Base-by-base conservation (phyloP, 768 basidiomycete genomes). In the Naganishia kalamii region DNA sequence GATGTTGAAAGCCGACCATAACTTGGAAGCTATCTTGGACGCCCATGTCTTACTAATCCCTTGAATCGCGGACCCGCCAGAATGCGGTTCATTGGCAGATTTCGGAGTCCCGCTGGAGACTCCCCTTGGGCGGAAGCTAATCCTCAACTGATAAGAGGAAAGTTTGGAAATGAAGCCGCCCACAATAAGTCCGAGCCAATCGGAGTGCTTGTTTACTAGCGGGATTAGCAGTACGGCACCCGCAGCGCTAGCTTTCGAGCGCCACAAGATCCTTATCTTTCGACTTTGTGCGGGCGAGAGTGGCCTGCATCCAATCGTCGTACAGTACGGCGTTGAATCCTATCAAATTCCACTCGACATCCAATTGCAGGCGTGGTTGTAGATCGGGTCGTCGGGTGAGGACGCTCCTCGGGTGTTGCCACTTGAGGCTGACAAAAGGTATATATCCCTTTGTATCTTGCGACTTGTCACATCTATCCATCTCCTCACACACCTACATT, bases 151-250 rank as follows among this genome's bases (percentile, higher is more conserved):
- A 37, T 35, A 52, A 52, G 33, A 21, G 11, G 51, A 52, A 32
- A 32, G n/a, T 1, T 13, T 6, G 8, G 46, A 50, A 50, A 25
- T 8, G 21, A 23, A 50, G 21, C 12, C 21, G 5, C 13, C 23
- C 54, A 25, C n/a, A 57, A 35, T 40, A 57, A 57, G 35, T 7
- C 54, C 54, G 54, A 37, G n/a, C 54, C 54, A 57, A 57, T 57
- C 54, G 40, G 11, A 44, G 5, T n/a, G 19, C 12, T 40, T 6
- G 12, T n/a, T 44, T n/a, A 11, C n/a, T n/a, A n/a, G n/a, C n/a
- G n/a, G n/a, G n/a, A n/a, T n/a, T n/a, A n/a, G 19, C 33, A 8
- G 32, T 35, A 37, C 54, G 54, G 54, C 54, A 57, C 5, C n/a
- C 54, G 17, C 30, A 21, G 54, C 54, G 54, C 33, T n/a, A n/a